Conservation (phyloP, 1,284 basidiomycete species). For the Rhodotorula sp. region DNA sequence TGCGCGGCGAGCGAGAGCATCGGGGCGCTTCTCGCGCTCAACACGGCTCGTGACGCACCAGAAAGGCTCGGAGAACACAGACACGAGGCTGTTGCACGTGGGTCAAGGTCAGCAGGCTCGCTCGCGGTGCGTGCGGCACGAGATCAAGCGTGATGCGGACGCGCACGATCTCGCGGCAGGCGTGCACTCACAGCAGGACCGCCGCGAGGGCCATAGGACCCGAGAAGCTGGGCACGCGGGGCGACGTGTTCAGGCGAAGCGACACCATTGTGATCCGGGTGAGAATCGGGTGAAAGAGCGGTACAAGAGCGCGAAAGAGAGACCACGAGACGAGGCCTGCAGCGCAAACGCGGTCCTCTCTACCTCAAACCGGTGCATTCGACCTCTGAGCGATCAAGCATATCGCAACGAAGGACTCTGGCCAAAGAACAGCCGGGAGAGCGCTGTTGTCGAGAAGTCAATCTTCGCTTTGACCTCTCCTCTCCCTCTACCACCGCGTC, state of each 20-base stretch:
- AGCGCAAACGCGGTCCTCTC: too few species aligned
- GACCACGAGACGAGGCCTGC: too few species aligned
- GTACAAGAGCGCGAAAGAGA: background rate
- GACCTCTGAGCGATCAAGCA: too few species aligned
- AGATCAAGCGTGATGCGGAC: background rate
- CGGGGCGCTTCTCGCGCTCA: background rate
- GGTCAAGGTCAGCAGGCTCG: background rate
- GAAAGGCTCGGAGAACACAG: constrained; percentile 36
- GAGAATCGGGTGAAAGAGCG: background rate
- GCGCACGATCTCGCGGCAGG: background rate
- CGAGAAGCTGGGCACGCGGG: constrained; percentile 36
- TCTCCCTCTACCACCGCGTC: background rate
- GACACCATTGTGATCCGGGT: constrained; percentile 13
- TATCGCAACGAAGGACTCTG: too few species aligned
- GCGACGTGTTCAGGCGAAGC: constrained; percentile 36
- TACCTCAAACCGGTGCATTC: too few species aligned
- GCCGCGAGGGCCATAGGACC: constrained; percentile 35
- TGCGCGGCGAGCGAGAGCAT: too few species aligned
- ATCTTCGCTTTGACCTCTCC: too few species aligned
- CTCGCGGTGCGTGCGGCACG: background rate
- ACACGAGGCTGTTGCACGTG: constrained; percentile 21
- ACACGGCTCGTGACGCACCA: constrained; percentile 15
- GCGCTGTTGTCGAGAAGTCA: background rate
- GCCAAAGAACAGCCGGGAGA: too few species aligned
- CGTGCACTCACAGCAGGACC: constrained; percentile 24